Evolutionary conservation across 306 rosid species (phyloP), one percentile per base, ranked within the genome.

Genomic region (Lagenaria siceraria): DNA sequence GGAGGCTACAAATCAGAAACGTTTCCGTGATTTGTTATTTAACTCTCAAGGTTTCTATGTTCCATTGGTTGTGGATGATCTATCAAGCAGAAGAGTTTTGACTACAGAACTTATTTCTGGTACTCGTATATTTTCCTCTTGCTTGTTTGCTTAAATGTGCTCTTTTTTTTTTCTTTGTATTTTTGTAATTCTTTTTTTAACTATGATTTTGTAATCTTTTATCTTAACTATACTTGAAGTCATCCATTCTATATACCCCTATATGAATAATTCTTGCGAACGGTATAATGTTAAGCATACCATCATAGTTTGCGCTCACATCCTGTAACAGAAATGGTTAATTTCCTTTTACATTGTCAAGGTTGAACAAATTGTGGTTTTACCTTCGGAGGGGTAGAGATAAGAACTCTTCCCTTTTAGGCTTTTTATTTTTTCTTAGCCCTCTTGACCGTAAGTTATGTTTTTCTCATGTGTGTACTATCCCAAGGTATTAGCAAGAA

Each of bases 1-100:
- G 92, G 98, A 95, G 85, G 93, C 97, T 31, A 84, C 83, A 80
- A 95, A 79, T 82, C 97, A 95, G 83, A 95, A 89, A 80, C 87
- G 90, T 40, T 95, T 90, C 62, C 93, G 79, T 69, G 88, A 87
- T 78, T 83, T 90, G 81, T 84, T 95, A 72, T 77, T 81, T 52
- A 82, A 81, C 55, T 46, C 80, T 70, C 87, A 81, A 38, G 97
- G 97, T 61, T 86, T 90, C 80, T 92, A 90, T 78, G 98, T 95
- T 77, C 98, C 98, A 24, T 61, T 84, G 53, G 96, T 95, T 55
- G 85, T 92, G 79, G 97, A 92, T 82, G 87, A 83, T 79, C 76
- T 90, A 77, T 92, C 93, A 60, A 90, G 97, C 75, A 88, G 77
- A 88, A 90, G 89, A 87, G 90, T 95, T 74, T 82, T 95, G 76